Evolutionary conservation across 345 rosid genomes (phyloP).

Genomic region (Toxicodendron radicans): DNA sequence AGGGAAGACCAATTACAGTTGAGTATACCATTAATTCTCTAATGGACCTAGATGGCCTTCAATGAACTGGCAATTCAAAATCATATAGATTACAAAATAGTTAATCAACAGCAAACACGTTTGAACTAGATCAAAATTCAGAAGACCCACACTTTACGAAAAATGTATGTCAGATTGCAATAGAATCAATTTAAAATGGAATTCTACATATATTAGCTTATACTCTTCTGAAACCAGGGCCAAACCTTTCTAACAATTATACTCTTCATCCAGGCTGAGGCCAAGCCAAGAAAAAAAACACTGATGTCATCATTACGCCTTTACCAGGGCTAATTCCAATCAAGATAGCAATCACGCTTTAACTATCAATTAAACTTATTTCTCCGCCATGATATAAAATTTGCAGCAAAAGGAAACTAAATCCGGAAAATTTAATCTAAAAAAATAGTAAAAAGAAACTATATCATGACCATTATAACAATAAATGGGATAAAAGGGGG

Average conservation of each 20-base stretch:
- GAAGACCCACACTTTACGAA: neutral
- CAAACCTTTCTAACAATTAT: neutral
- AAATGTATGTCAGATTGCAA: neutral
- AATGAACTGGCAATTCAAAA: neutral
- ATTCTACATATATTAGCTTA: neutral
- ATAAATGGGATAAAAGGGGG: neutral
- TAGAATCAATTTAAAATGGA: neutral
- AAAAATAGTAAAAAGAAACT: neutral
- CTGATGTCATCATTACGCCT: neutral
- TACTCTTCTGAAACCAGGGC: neutral
- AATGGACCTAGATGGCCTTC: neutral
- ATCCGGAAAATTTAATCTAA: neutral
- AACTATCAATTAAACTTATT: neutral
- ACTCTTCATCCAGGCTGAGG: neutral
- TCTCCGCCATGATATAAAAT: neutral
- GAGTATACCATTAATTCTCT: neutral
- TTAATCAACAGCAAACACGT: neutral
- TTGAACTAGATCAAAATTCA: neutral
- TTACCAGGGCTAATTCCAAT: neutral
- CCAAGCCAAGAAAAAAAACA: neutral
- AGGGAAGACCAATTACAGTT: neutral
- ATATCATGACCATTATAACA: neutral
- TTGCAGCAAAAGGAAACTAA: neutral
- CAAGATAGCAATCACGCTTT: neutral
- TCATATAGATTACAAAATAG: neutral